These are phyloP conservation scores for Colletotrichum sp. DNA, from an alignment of 2,329 filamentous ascomycete species.

Conservation along the genomic window DNA sequence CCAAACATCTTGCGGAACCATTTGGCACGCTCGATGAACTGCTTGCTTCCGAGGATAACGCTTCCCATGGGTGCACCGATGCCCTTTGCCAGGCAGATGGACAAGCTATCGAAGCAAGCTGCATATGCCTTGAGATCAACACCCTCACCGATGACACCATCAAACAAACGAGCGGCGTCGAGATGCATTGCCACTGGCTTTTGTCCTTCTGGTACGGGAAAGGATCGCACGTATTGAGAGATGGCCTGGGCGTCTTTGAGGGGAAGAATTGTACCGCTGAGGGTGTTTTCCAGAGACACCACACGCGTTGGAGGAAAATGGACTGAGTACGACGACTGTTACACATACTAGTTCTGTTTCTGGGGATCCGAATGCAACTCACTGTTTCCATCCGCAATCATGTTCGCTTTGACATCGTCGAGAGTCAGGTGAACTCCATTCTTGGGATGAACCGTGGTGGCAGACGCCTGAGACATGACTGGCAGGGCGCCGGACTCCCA, in stretches of 20 bases:
- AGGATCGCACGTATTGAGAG: rapidly evolving
- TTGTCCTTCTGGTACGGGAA: not conserved
- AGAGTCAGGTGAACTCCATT: not conserved
- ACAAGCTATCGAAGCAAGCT: not conserved
- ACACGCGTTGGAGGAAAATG: not conserved
- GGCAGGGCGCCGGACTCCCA: not conserved
- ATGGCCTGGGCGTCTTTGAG: not conserved
- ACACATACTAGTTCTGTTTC: rapidly evolving
- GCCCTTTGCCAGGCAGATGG: not conserved
- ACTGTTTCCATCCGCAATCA: not conserved
- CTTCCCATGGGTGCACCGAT: not conserved
- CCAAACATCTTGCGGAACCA: not conserved
- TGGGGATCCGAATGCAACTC: rapidly evolving
- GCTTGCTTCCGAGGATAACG: not conserved
- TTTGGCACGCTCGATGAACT: not conserved
- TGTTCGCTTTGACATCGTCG: not conserved
- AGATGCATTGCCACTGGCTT: not conserved
- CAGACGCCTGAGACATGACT: not conserved
- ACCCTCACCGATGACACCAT: not conserved
- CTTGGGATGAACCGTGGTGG: not conserved
- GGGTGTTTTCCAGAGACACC: not conserved
- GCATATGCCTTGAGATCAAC: not conserved
- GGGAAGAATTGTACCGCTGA: not conserved
- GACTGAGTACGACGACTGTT: rapidly evolving
- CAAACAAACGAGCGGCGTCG: not conserved